phyloP scores from a whole-genome alignment of 2,329 filamentous ascomycete genomes.

The Escovopsis sp. region DNA sequence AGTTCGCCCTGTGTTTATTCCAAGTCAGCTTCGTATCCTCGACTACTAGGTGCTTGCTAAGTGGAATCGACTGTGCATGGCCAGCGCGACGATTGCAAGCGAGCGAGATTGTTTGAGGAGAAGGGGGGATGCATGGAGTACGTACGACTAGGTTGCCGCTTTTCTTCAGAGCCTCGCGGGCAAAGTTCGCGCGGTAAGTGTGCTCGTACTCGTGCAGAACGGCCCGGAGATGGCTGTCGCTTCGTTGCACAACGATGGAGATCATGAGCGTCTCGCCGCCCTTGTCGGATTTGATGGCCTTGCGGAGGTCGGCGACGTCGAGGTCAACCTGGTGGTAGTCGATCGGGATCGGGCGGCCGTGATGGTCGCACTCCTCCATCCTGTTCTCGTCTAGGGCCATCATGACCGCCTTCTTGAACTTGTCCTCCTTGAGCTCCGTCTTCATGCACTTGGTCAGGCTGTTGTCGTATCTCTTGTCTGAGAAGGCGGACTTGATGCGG shows the following conservation, averaged over 20 bases:
- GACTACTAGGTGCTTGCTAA: too few species aligned
- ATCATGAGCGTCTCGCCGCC: conserved; percentile 85
- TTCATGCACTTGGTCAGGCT: conserved; percentile 74
- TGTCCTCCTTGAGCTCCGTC: conserved; percentile 84
- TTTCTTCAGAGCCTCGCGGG: conserved; percentile 72
- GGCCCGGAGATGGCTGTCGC: conserved; percentile 68
- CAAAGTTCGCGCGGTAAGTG: conserved; percentile 65
- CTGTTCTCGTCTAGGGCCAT: conserved; percentile 67
- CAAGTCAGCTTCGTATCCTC: background rate
- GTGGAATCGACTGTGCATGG: too few species aligned
- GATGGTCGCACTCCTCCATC: conserved; percentile 63
- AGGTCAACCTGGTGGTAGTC: conserved; percentile 47
- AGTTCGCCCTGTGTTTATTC: conserved; percentile 58
- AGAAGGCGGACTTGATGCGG: conserved; percentile 75
- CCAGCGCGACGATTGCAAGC: too few species aligned
- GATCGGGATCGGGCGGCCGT: conserved; percentile 40
- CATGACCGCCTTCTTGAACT: conserved; percentile 81
- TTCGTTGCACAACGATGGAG: conserved; percentile 63
- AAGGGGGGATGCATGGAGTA: conserved; percentile 12
- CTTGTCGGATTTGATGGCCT: conserved; percentile 52
- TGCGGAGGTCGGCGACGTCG: conserved; percentile 59
- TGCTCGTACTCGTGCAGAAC: conserved; percentile 64
- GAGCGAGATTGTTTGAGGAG: too few species aligned
- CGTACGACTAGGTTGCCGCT: conserved; percentile 84
- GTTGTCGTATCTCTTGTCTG: conserved; percentile 81